Conservation (phyloP, 306 rosid genomes). For the Castanopsis chinensis region DNA sequence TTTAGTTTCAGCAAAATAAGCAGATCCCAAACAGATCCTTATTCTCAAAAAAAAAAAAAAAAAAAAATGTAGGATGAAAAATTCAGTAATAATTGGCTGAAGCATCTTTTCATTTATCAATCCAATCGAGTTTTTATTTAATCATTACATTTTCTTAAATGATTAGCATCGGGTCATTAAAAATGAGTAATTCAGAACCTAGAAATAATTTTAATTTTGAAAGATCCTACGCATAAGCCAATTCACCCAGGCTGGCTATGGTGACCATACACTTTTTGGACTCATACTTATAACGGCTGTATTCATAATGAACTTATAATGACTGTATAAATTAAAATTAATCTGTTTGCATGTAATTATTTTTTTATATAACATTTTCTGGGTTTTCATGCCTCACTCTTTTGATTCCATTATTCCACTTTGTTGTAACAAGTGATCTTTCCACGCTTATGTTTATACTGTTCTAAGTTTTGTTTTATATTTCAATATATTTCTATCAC, state of each 20-base stretch:
- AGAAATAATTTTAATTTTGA: background rate
- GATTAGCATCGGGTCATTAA: background rate
- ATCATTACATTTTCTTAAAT: background rate
- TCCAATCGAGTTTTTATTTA: background rate
- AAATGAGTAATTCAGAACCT: background rate
- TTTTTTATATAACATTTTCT: background rate
- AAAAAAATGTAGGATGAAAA: background rate
- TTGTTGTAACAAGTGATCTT: background rate
- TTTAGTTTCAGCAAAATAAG: no score
- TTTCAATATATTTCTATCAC: background rate
- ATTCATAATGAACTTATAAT: background rate
- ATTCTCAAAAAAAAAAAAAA: background rate
- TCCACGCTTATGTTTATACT: background rate
- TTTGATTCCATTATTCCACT: background rate
- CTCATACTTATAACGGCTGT: background rate
- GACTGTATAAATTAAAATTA: background rate
- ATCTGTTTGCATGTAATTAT: background rate
- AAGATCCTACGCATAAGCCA: background rate
- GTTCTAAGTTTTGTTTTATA: background rate
- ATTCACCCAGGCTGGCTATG: background rate
- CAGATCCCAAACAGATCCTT: no score
- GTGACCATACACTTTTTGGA: background rate
- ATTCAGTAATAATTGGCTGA: background rate
- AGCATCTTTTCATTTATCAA: background rate
- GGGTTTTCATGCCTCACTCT: background rate